Base-by-base conservation (phyloP, 2,329 filamentous ascomycete species). In the Fusarium bulbicola region DNA sequence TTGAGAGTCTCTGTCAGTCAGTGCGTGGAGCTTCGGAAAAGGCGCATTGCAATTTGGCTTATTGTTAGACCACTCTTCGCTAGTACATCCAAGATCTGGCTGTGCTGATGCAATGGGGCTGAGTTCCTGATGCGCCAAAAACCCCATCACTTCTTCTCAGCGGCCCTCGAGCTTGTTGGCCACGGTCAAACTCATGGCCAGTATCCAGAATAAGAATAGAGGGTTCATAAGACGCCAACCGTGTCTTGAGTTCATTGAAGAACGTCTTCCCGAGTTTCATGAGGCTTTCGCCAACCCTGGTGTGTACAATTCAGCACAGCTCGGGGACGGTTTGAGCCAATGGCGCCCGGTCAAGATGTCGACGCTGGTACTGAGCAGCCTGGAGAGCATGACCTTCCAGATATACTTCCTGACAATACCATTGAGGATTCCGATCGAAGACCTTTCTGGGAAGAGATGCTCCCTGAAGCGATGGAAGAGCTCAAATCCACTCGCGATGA, bases 381-480 rank as follows among this genome's bases (percentile, higher is more conserved):
- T 1, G 11, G 9, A 6, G 30, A 46, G 5, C 18, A 58, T 58
- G 30, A 11, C 0, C 7, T 36, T 15, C 54, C 30, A 12, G n/a
- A 46, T 1, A 24, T 58, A 1, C 30, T 36, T 0, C 54, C 40
- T 1, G 30, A 15, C 2, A 0, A 18, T 3, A 6, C 5, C 5
- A 4, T 3, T 1, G 3, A 20, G 4, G 7, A 21, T 9, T 18
- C 40, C 1, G 10, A 9, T 4, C 24, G 18, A 6, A 14, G n/a
- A 14, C 40, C 54, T 0, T 58, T 58, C 6, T 58, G 54, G 54
- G 40, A 58, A 9, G 54, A 58, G 24, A 46, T 46, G 54, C 30
- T 58, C 1, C 30, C 40, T 18, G 28, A 46, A 7, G 54, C 40
- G 3, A 58, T 58, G 30, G 5, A 36, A 10, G 40, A n/a, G 18